Conservation (phyloP, 352 stramenopile species). For the Phytophthora pisi region DNA sequence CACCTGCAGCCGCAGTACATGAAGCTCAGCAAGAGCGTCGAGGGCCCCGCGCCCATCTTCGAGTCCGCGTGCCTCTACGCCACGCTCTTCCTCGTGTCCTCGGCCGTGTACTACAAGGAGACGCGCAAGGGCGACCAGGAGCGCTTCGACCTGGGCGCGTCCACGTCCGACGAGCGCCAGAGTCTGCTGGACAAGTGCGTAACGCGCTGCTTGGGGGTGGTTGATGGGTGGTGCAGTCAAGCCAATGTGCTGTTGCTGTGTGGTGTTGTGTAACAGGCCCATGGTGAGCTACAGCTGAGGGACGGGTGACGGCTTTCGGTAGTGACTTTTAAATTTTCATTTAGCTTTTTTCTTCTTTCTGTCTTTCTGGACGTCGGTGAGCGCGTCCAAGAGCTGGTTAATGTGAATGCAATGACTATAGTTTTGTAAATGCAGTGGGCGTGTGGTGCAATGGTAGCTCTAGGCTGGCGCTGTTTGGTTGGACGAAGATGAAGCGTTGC, state of each 20-base stretch:
- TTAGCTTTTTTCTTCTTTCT: not conserved
- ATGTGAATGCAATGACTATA: too few species aligned
- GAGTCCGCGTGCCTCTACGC: slow-evolving; percentile 76
- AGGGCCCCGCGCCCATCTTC: slow-evolving; percentile 66
- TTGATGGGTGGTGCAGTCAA: not conserved
- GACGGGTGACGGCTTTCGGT: not conserved
- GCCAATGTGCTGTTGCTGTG: not conserved
- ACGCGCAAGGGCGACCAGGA: slow-evolving; percentile 50
- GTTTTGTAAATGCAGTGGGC: too few species aligned
- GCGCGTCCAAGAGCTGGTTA: too few species aligned
- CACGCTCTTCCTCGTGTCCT: slow-evolving; percentile 72
- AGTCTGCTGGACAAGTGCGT: slow-evolving; percentile 64
- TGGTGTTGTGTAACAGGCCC: slow-evolving; percentile 15
- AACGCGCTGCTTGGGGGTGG: not conserved
- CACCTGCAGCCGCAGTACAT: slow-evolving; percentile 85
- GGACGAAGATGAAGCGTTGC: too few species aligned
- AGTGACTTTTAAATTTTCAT: not conserved
- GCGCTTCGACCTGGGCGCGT: slow-evolving; percentile 51
- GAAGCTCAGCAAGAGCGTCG: slow-evolving; percentile 79
- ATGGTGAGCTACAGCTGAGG: slow-evolving; percentile 45
- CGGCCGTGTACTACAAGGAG: slow-evolving; percentile 73
- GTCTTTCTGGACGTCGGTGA: not conserved
- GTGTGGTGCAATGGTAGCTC: too few species aligned
- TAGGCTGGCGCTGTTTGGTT: too few species aligned
- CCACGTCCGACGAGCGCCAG: slow-evolving; percentile 63